Evolutionary conservation across 1,284 basidiomycete species (phyloP).

Genomic region (Papiliotrema laurentii): DNA sequence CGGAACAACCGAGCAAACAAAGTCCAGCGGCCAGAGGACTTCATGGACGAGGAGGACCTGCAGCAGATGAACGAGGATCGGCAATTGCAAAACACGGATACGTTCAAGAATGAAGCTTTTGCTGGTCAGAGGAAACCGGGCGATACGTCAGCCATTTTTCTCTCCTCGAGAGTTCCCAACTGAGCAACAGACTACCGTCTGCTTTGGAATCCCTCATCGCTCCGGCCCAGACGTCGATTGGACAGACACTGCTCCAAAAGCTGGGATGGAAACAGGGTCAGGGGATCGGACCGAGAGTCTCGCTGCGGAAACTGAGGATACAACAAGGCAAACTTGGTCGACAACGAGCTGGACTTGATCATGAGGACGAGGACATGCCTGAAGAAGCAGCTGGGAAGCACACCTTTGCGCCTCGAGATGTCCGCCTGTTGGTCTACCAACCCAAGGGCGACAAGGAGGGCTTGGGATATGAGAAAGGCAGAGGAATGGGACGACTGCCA

Average conservation of each 20-base stretch:
- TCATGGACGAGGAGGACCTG: constrained; percentile 99
- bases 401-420: constrained; percentile 77
- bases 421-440: constrained; percentile 58
- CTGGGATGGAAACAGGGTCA: constrained; percentile 95
- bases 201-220: constrained; percentile 45
- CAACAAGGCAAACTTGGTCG: constrained; percentile 58
- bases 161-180: neutral
- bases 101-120: constrained; percentile 58
- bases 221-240: constrained; percentile 55
- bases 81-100: constrained; percentile 57
- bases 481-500: constrained; percentile 54
- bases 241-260: constrained; percentile 77
- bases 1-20: constrained; percentile 64
- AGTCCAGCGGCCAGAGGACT: constrained; percentile 72
- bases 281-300: constrained; percentile 86
- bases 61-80: constrained; percentile 68
- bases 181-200: constrained; percentile 52
- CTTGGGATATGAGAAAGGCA: constrained; percentile 67
- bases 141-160: constrained; percentile 17
- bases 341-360: constrained; percentile 17
- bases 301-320: constrained; percentile 65
- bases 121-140: constrained; percentile 55
- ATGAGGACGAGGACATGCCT: constrained; percentile 48
- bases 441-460: constrained; percentile 74
- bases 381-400: constrained; percentile 75